These are phyloP conservation scores for Colletotrichum caudatum DNA, from an alignment of 2,329 filamentous ascomycete genomes.

Conservation along the genomic window DNA sequence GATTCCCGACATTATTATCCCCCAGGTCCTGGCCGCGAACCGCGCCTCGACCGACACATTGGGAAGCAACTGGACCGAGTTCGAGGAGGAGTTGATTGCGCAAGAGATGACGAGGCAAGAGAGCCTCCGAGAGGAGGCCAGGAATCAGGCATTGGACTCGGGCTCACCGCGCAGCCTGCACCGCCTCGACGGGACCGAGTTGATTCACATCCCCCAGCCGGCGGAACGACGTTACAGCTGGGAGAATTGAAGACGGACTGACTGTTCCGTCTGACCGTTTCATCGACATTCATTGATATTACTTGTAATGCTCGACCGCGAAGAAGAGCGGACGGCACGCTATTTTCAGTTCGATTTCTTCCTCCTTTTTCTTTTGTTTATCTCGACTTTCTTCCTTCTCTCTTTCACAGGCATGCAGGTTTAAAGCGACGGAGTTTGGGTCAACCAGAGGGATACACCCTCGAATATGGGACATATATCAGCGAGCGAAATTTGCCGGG, in stretches of 20 bases:
- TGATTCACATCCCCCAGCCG: constrained; percentile 65
- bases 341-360: constrained; percentile 19
- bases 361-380: background rate
- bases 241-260: constrained; percentile 54
- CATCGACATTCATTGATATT: constrained; percentile 13
- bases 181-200: constrained; percentile 60
- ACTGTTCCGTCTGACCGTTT: background rate
- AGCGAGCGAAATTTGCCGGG: constrained; percentile 4
- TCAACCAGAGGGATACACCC: background rate
- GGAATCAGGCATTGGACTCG: constrained; percentile 44
- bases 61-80: constrained; percentile 69
- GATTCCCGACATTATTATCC: constrained; percentile 41
- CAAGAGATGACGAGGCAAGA: constrained; percentile 47
- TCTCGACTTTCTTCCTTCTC: background rate
- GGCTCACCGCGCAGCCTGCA: constrained; percentile 49
- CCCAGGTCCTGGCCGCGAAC: constrained; percentile 8
- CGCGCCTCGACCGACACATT: constrained; percentile 57
- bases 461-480: background rate
- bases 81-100: constrained; percentile 58
- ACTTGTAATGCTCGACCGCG: constrained; percentile 22
- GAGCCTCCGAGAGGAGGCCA: constrained; percentile 37
- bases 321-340: constrained; percentile 8
- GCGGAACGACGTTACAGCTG: constrained; percentile 64
- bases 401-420: constrained; percentile 8
- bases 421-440: constrained; percentile 29